Evolutionary conservation across 2,329 filamentous ascomycete genomes (phyloP), one percentile per base, ranked within the genome.

Genomic region (Acrocalymma vagum): DNA sequence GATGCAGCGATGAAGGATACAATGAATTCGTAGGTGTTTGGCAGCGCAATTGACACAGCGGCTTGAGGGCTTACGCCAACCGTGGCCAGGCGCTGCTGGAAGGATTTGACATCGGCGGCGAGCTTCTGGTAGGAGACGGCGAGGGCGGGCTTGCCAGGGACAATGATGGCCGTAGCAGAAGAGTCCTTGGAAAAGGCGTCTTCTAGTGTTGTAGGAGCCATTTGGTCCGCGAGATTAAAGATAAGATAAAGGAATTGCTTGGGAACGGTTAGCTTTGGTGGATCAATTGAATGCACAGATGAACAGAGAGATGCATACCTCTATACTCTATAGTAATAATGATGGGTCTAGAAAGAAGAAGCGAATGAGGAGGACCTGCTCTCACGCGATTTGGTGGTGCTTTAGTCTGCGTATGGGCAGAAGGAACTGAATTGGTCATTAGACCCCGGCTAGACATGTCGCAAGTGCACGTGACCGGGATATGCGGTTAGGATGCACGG

Each of bases 11-110:
- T 80, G 72, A 95, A 95, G 2, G 89, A 85, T 41, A 94, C 84
- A 64, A 95, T 88, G 72, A 95, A 94, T 69, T 92, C 88, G 71
- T 90, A 92, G 37, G 86, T 90, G 75, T 95, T 95, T 44, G 87
- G 82, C 13, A 91, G 80, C 18, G 90, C 87, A 65, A 95, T 91
- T 31, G 89, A 94, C 36, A 95, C 88, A 30, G 88, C 85, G 10
- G 85, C 81, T 52, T 80, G 79, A 28, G 81, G 78, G 41, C 79
- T 77, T 49, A 95, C 83, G 51, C 90, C 90, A 40, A 93, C 78
- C 31, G 79, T 78, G 16, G 90, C 89, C 49, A 95, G 83, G 72
- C 90, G 88, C 64, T 78, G 76, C 74, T 94, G 90, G 74, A 94
- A 93, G 11, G 79, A 73, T 28, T 77, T 71, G 39, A 90, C 81